Evolutionary conservation across 495 filamentous ascomycete genomes (phyloP).

Genomic region (Thermothielavioides terrestris): DNA sequence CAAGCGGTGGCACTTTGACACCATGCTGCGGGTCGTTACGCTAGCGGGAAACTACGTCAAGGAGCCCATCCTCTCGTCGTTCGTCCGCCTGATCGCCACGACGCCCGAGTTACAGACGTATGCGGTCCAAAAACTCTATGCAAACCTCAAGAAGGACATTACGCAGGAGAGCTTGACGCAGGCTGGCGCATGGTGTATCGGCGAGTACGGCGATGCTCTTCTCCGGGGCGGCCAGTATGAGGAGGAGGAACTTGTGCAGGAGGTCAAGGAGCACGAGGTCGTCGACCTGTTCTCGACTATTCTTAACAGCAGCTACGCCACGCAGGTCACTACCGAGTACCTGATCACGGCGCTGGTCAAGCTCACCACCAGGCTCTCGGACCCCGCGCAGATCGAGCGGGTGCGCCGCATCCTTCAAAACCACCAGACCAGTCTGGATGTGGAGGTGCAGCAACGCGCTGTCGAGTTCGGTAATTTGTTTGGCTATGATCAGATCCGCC

Average conservation of each 20-base stretch:
- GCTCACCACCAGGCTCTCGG: conserved; percentile 79
- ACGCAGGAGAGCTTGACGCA: conserved; percentile 92
- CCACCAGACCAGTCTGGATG: conserved; percentile 73
- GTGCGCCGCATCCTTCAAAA: conserved; percentile 66
- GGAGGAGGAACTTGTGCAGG: conserved; percentile 84
- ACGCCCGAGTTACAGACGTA: conserved; percentile 93
- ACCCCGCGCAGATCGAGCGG: conserved; percentile 73
- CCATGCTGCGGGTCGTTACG: conserved; percentile 89
- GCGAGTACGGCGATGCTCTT: conserved; percentile 88
- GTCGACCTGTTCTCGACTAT: conserved; percentile 87
- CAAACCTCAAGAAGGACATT: conserved; percentile 85
- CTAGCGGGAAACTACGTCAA: conserved; percentile 95
- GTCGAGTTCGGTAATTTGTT: conserved; percentile 95
- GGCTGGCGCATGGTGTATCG: conserved; percentile 95
- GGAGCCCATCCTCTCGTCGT: conserved; percentile 94
- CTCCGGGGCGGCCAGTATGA: conserved; percentile 86
- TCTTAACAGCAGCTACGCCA: conserved; percentile 84
- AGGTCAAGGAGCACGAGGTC: conserved; percentile 83
- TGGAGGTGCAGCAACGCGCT: conserved; percentile 91
- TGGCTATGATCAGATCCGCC: conserved; percentile 74
- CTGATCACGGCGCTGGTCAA: conserved; percentile 94
- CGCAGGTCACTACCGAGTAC: conserved; percentile 85
- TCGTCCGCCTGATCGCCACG: conserved; percentile 90
- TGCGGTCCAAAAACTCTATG: conserved; percentile 88
- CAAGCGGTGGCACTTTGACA: conserved; percentile 97